Conservation (phyloP, 2,329 filamentous ascomycete species). For the Beauveria varroae region DNA sequence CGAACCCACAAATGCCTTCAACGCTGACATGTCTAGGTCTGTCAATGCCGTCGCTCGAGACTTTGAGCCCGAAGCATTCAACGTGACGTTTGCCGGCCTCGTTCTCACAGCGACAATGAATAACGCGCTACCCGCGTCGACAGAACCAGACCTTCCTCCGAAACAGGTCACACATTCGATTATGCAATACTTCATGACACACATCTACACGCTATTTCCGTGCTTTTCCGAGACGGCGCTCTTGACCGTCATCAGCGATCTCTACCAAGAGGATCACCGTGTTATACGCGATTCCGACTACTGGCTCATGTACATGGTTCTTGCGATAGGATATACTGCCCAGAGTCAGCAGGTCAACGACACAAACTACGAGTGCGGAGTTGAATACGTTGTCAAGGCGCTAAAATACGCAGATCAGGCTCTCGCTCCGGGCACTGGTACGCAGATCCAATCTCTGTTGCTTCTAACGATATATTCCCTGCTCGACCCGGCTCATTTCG, state of each 20-base stretch:
- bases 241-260: constrained; percentile 68
- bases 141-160: constrained; percentile 58
- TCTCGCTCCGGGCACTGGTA: constrained; percentile 73
- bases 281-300: constrained; percentile 63
- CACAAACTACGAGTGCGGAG: constrained; percentile 49
- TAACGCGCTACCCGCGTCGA: constrained; percentile 58
- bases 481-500: constrained; percentile 83
- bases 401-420: constrained; percentile 74
- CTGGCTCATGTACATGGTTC: constrained; percentile 83
- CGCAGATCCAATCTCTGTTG: constrained; percentile 80
- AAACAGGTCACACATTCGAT: constrained; percentile 60
- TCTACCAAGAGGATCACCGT: constrained; percentile 65
- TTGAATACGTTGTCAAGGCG: constrained; percentile 54
- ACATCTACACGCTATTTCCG: constrained; percentile 72
- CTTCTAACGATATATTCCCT: constrained; percentile 85
- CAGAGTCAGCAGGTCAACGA: constrained; percentile 65
- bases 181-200: constrained; percentile 77
- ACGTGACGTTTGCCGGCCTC: constrained; percentile 87
- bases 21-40: constrained; percentile 46
- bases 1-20: too few relatives aligned
- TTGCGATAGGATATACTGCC: constrained; percentile 72
- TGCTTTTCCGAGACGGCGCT: constrained; percentile 75
- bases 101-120: constrained; percentile 77
- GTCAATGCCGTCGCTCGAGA: constrained; percentile 93
- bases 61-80: constrained; percentile 79